phyloP scores from a whole-genome alignment of 192 early-diverging fungal species.

The Coemansia guatemalensis region DNA sequence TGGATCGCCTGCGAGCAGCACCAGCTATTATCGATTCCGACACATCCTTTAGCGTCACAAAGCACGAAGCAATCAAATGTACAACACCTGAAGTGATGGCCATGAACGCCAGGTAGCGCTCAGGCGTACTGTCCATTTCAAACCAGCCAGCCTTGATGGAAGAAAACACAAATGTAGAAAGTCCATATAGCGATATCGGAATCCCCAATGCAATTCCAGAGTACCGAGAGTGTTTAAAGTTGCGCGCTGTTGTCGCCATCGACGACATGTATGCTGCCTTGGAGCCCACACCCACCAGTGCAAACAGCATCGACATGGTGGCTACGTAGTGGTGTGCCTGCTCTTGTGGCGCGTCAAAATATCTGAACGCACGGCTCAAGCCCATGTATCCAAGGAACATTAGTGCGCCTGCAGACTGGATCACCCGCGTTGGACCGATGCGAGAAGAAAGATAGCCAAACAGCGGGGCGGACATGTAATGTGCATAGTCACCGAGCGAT shows the following conservation, averaged over 20 bases:
- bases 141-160: constrained; percentile 58
- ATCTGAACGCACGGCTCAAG: constrained; percentile 36
- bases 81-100: constrained; percentile 49
- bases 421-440: constrained; percentile 39
- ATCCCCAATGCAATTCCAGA: constrained; percentile 61
- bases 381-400: constrained; percentile 48
- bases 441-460: constrained; percentile 55
- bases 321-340: constrained; percentile 34
- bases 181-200: constrained; percentile 60
- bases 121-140: constrained; percentile 46
- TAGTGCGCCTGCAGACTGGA: constrained; percentile 28
- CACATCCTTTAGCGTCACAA: constrained; percentile 25
- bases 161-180: constrained; percentile 64
- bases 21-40: constrained; percentile 1
- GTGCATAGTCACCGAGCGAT: constrained; percentile 62
- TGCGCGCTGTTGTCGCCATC: constrained; percentile 61
- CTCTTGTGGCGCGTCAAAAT: constrained; percentile 6
- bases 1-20: constrained; percentile 17
- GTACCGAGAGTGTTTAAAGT: constrained; percentile 53
- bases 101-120: constrained; percentile 56
- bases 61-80: constrained; percentile 49
- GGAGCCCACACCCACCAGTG: constrained; percentile 59
- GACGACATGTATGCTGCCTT: constrained; percentile 64
- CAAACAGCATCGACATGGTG: constrained; percentile 54
- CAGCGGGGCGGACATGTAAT: constrained; percentile 64